Evolutionary conservation across 192 early-diverging fungal species (phyloP), one percentile per base, ranked within the genome.

Genomic region (Backusella parvicylindrica): DNA sequence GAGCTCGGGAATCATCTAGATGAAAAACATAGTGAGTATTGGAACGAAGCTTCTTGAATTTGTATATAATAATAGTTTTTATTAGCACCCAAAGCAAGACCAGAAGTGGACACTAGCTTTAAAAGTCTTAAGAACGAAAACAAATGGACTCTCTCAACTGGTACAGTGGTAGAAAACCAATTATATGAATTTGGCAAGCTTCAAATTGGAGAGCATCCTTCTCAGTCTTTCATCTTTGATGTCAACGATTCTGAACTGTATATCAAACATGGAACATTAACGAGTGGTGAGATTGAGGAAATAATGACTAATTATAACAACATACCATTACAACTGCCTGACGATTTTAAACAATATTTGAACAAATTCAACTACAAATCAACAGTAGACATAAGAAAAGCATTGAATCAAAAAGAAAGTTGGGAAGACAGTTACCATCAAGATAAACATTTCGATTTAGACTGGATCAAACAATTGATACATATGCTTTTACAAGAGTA

Each of bases 171-270:
- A 68, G 67, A 68, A 68, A 23, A 68, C 37, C 38, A 68, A 68
- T 68, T 43, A 30, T 70, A 70, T 30, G 68, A 70, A 70, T 70
- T 70, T 70, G 68, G 38, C 38, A 70, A 47, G 68, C 68, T 70
- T 70, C 68, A 70, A 70, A 70, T 70, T 49, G 13, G 68, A 70
- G 68, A 70, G 8, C 23, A 49, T 43, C 68, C 68, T 70, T 47
- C 68, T 70, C 21, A 49, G 68, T 70, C 41, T 28, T 70, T 70
- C n/a, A 70, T 70, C 68, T 70, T 70, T 70, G 68, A 43, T 70
- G 40, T 47, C 68, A 43, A 70, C 38, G 68, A 70, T 70, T 43
- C 1, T 49, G 23, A 70, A 43, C 41, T 70, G 68, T 49, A 70
- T 70, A 40, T 70, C 68, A 28, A 70, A 70, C 68, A 70, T 70